Conservation (phyloP, 805 yeast genomes). For the Metschnikowia amazonensis region DNA sequence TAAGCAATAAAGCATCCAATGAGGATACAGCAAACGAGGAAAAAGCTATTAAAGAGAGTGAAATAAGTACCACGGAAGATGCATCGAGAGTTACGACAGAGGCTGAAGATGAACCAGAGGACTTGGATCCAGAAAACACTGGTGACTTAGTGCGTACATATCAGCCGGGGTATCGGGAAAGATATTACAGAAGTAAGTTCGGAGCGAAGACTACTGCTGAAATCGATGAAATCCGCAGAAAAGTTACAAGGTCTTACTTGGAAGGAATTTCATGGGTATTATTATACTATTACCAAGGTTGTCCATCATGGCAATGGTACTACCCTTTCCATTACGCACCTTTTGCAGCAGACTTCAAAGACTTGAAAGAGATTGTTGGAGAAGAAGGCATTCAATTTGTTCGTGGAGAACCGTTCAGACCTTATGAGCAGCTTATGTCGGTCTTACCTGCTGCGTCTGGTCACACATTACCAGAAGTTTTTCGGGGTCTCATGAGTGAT, state of each 20-base stretch:
- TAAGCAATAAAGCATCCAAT: conserved; percentile 26
- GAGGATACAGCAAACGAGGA: conserved; percentile 27
- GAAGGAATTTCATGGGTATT: conserved; percentile 98
- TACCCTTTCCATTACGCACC: conserved; percentile 98
- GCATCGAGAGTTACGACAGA: conserved; percentile 22
- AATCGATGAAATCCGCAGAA: conserved; percentile 49
- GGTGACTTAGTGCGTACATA: conserved; percentile 53
- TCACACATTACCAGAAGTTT: conserved; percentile 76
- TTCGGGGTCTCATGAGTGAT: conserved; percentile 76
- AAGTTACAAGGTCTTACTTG: conserved; percentile 68
- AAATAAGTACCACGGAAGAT: conserved; percentile 17
- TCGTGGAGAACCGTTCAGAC: conserved; percentile 76
- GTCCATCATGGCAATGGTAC: conserved; percentile 98
- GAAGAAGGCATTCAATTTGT: conserved; percentile 52
- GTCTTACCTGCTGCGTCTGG: conserved; percentile 93
- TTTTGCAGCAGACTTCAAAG: conserved; percentile 81
- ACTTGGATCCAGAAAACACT: conserved; percentile 38
- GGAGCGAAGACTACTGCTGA: conserved; percentile 51
- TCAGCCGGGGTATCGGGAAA: conserved; percentile 81
- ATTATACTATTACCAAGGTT: conserved; percentile 91
- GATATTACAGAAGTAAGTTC: conserved; percentile 81
- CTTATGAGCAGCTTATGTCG: conserved; percentile 92
- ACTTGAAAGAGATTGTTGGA: conserved; percentile 44
- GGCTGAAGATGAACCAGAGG: conserved; percentile 9
- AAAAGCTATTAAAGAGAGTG: conserved; percentile 9